Evolutionary conservation across 805 yeast species (phyloP), one percentile per base, ranked within the genome.

Genomic region (Pichia nakasei): DNA sequence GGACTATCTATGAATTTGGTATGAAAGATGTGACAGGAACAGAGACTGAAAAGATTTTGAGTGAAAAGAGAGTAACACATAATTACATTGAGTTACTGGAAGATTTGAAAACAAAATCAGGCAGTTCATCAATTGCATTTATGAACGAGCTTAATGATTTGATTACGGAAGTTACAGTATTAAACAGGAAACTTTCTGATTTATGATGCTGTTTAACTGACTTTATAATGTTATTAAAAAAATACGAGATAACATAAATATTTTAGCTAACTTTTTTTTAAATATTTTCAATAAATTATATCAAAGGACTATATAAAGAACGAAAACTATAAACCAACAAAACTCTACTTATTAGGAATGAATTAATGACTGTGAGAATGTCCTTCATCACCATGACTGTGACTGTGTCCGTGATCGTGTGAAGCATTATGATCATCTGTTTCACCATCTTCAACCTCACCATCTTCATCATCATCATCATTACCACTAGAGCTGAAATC

Each of bases 1-100:
- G 57, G 43, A 66, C 81, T 4, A 81, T 84, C 43, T 71, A 75
- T 47, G 67, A 68, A 40, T 84, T 75, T 57, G 91, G 91, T 15
- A 68, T 82, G 61, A 77, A 74, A 42, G 89, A 82, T 53, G 68
- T 78, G 20, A 65, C 68, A 41, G 64, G 66, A 27, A 76, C 43
- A 1, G 42, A 38, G 20, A 22, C 22, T 8, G 50, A 44, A 5
- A 41, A 36, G 13, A 36, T 54, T 3, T 42, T 33, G 1, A 45
- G 39, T 20, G 58, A 59, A 37, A 48, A 44, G 29, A 31, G 38
- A 22, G 39, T 56, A 5, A 37, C 55, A 9, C 31, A 38, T 15
- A 46, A 47, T 11, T 42, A 58, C 18, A 37, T 40, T 21, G 41
- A 40, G 2, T 4, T 21, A 11, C 22, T 44, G 17, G 42, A 37